These are phyloP conservation scores for Theileria parva DNA, from an alignment of 169 alveolate genomes.

Conservation along the genomic window DNA sequence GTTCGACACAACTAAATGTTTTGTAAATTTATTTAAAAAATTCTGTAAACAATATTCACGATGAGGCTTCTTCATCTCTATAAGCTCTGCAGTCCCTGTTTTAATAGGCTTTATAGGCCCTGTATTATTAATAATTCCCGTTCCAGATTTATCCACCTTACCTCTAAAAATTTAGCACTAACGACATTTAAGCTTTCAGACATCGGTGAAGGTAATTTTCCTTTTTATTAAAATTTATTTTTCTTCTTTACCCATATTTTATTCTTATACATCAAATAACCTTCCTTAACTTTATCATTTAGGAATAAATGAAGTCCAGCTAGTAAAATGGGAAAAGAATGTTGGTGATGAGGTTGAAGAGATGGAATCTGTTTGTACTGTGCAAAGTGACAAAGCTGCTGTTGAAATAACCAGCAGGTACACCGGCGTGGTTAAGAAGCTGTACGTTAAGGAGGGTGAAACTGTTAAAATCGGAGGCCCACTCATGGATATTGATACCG, in stretches of 20 bases:
- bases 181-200: slow-evolving; percentile 82
- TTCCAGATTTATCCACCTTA: slow-evolving; percentile 30
- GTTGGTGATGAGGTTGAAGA: slow-evolving; percentile 90
- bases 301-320: slow-evolving; percentile 92
- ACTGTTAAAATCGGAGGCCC: slow-evolving; percentile 78
- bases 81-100: not conserved
- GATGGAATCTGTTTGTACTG: slow-evolving; percentile 91
- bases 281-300: not conserved
- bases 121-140: not conserved
- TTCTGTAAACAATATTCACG: not conserved
- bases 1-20: not conserved
- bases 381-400: slow-evolving; percentile 92
- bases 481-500: slow-evolving; percentile 81
- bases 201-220: slow-evolving; percentile 81
- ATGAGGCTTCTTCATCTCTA: not conserved
- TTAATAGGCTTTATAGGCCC: slow-evolving; percentile 1
- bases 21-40: not conserved
- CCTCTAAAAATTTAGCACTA: slow-evolving; percentile 60
- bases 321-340: slow-evolving; percentile 87
- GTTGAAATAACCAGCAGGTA: slow-evolving; percentile 91
- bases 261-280: not conserved
- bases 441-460: slow-evolving; percentile 83
- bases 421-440: slow-evolving; percentile 86
- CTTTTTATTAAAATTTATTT: not conserved
- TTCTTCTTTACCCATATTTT: not conserved